Conservation (phyloP, 805 yeast species). For the Torulaspora indica region DNA sequence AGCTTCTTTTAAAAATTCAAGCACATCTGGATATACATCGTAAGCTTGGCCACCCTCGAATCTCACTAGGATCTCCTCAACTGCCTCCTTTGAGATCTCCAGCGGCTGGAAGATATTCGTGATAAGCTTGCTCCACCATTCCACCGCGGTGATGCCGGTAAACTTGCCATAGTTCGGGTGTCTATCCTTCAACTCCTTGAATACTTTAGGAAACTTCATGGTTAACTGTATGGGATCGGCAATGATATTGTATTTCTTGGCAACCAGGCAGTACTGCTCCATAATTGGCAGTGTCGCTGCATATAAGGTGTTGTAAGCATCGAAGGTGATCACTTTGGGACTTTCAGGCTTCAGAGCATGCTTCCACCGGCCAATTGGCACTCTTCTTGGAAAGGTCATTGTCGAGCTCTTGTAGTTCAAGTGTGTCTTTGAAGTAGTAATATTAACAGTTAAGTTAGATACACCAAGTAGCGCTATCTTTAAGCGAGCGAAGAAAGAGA, state of each 20-base stretch:
- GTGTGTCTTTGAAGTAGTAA: neutral
- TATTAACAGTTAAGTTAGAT: no score
- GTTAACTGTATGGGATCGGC: constrained; percentile 28
- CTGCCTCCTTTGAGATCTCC: constrained; percentile 36
- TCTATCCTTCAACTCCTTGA: constrained; percentile 35
- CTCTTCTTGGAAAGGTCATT: constrained; percentile 19
- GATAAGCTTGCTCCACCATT: constrained; percentile 60
- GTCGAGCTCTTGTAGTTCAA: neutral
- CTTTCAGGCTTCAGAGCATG: constrained; percentile 8
- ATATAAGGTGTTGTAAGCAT: constrained; percentile 64
- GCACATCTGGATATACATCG: constrained; percentile 49
- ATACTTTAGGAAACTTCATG: constrained; percentile 33
- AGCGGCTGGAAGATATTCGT: constrained; percentile 40
- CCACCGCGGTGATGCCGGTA: constrained; percentile 31
- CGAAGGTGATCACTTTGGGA: constrained; percentile 55
- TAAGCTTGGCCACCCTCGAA: constrained; percentile 54
- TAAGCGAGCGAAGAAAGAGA: neutral
- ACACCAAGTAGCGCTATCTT: no score
- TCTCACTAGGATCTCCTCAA: constrained; percentile 42
- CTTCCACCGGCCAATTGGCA: constrained; percentile 14
- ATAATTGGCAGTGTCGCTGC: constrained; percentile 51
- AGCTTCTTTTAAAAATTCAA: constrained; percentile 40
- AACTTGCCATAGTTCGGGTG: constrained; percentile 64
- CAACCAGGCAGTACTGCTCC: constrained; percentile 49
- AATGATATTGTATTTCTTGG: constrained; percentile 42